phyloP scores from a whole-genome alignment of 192 early-diverging fungal genomes.

The Entrophospora sp. region DNA sequence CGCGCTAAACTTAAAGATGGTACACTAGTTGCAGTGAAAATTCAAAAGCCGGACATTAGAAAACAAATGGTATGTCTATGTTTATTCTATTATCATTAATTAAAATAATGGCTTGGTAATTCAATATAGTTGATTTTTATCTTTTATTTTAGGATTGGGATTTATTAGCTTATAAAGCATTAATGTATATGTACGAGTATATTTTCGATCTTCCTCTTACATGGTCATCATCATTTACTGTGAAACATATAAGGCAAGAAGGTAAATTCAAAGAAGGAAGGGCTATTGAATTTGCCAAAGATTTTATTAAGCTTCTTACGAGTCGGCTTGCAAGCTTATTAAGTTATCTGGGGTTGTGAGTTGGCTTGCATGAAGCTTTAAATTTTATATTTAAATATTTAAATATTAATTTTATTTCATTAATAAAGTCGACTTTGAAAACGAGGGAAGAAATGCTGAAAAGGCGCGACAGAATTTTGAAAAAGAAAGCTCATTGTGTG shows the following conservation, averaged over 20 bases:
- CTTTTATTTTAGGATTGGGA: slow-evolving; percentile 53
- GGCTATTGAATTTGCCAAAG: too few species aligned
- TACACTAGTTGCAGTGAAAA: slow-evolving; percentile 77
- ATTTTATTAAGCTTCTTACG: too few species aligned
- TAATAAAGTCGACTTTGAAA: slow-evolving; percentile 71
- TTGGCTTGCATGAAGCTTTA: too few species aligned
- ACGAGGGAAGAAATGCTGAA: slow-evolving; percentile 75
- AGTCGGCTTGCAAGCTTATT: too few species aligned
- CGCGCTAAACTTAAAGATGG: slow-evolving; percentile 61
- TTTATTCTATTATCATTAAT: too few species aligned
- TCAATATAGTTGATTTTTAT: too few species aligned
- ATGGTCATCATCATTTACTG: slow-evolving; percentile 69
- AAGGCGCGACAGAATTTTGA: slow-evolving; percentile 43
- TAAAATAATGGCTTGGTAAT: too few species aligned
- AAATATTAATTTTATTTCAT: neutral
- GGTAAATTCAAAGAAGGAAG: neutral
- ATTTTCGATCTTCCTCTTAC: slow-evolving; percentile 77
- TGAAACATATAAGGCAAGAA: slow-evolving; percentile 66
- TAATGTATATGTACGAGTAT: slow-evolving; percentile 57
- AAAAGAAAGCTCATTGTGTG: slow-evolving; percentile 38
- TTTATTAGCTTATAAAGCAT: slow-evolving; percentile 53
- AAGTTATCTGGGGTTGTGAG: too few species aligned
- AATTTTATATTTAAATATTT: too few species aligned
- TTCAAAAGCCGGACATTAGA: slow-evolving; percentile 85
- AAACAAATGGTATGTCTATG: slow-evolving; percentile 80